A percentile compares a stretch with the other conserved stretches of the same genome.
Evolutionary conservation across 352 stramenopile species (phyloP).

Genomic region (Globisporangium viniferum): DNA sequence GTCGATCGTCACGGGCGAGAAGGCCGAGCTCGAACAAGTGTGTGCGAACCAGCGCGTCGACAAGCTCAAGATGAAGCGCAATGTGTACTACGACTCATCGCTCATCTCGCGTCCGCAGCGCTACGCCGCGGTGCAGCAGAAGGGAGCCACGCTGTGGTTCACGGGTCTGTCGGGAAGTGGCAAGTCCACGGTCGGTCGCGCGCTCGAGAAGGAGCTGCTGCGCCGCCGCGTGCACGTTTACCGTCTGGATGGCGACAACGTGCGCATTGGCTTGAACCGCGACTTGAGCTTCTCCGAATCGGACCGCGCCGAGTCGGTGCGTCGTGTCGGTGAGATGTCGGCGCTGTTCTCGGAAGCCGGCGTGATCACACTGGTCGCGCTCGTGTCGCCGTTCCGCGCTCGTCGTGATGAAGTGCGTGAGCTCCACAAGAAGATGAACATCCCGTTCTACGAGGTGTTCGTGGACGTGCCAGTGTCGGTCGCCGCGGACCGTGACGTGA

Average conservation of each 20-base stretch:
- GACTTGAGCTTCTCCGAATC: slow-evolving; percentile 95
- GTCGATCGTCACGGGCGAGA: slow-evolving; percentile 18
- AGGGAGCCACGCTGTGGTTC: slow-evolving; percentile 98
- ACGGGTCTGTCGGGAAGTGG: slow-evolving; percentile 96
- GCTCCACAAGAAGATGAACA: slow-evolving; percentile 89
- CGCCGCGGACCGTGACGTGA: slow-evolving; percentile 96
- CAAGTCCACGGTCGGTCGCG: slow-evolving; percentile 97
- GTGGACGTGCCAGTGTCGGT: slow-evolving; percentile 97
- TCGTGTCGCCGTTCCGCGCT: slow-evolving; percentile 95
- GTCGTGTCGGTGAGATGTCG: slow-evolving; percentile 96
- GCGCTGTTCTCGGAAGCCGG: slow-evolving; percentile 96
- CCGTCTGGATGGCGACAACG: slow-evolving; percentile 97
- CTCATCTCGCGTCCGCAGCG: slow-evolving; percentile 59
- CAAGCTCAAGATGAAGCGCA: slow-evolving; percentile 71
- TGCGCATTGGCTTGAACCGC: slow-evolving; percentile 96
- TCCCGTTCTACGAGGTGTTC: slow-evolving; percentile 99
- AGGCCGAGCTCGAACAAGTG: slow-evolving; percentile 31
- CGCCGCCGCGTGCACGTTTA: slow-evolving; percentile 95
- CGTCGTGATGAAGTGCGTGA: slow-evolving; percentile 94
- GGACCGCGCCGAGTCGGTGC: slow-evolving; percentile 95
- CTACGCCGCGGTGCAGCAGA: slow-evolving; percentile 88
- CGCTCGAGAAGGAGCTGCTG: slow-evolving; percentile 95
- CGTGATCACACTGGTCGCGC: slow-evolving; percentile 96
- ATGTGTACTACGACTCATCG: slow-evolving; percentile 84
- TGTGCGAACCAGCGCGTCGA: slow-evolving; percentile 59